Base-by-base conservation (phyloP, 2,329 filamentous ascomycete genomes). In the Ophiocordyceps camponoti-leonardi region DNA sequence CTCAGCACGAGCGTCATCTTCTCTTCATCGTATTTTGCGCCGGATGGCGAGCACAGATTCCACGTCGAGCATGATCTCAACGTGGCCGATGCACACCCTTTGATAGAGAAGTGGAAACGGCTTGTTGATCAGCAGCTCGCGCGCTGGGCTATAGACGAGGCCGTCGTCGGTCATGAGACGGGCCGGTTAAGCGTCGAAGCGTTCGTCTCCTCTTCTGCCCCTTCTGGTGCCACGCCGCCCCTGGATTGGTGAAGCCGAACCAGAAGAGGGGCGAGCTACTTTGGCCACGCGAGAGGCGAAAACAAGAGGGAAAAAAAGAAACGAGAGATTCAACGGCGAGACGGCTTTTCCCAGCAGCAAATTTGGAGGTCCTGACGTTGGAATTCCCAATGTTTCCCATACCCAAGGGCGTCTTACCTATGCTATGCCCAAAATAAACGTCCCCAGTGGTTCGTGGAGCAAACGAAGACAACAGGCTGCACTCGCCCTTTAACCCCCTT, bases 31-130 rank as follows among this genome's bases (percentile, higher is more conserved):
- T 86, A 73, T 60, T 85, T 84, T 68, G 73, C 73, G 4, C 63
- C 71, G 12, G 81, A 86, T 55, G 84, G 83, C 1, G 75, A 79
- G 37, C 87, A 82, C 81, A 77, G 64, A 53, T 90, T 74, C 58
- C 63, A 71, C 1, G 72, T 83, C 28, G 43, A 48, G 6, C 58
- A 53, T 42, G 69, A 71, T 8, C 60, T 73, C 1, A 61, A 77
- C 4, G 80, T 83, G 52, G 59, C 67, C 35, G 72, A 81, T 55
- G 73, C 87, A 42, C 84, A 88, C 61, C 84, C 84, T 35, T 51
- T 86, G 44, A 58, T 87, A 37, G 60, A 52, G 47, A 78, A 71
- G 58, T 88, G 83, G 83, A 65, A 65, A 31, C 55, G 16, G 6
- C 49, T 58, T 20, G 53, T 60, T 23, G 56, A 63, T 16, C 53